Conservation (phyloP, 2,329 filamentous ascomycete species). For the Elsinoe fawcettii region DNA sequence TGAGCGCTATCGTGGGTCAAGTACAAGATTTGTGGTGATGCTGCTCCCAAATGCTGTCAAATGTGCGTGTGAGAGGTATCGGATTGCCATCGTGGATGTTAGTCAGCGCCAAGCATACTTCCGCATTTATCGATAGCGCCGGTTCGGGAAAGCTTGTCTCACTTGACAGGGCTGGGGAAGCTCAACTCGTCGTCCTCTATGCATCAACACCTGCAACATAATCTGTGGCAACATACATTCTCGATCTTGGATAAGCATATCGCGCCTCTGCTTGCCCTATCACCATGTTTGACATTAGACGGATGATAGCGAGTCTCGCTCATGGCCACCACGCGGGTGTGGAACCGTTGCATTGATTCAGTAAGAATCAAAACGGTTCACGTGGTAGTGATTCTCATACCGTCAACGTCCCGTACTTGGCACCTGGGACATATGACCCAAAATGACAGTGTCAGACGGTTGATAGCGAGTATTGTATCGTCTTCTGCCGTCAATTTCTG, state of each 20-base stretch:
- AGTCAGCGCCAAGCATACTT: conserved; percentile 6
- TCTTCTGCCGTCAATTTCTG: not conserved
- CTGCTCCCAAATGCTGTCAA: no score
- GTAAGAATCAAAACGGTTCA: conserved; percentile 7
- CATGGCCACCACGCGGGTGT: not conserved
- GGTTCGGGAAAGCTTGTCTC: not conserved
- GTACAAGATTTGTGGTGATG: no score
- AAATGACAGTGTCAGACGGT: not conserved
- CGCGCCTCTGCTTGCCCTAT: not conserved
- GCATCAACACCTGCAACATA: not conserved
- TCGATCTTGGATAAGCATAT: not conserved
- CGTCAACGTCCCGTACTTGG: conserved; percentile 10
- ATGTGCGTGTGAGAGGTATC: no score
- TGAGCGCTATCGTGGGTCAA: no score
- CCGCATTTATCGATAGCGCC: not conserved
- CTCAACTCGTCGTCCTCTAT: not conserved
- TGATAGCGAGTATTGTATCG: not conserved
- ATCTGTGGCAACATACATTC: no score
- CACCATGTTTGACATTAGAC: not conserved
- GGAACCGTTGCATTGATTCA: conserved; percentile 3
- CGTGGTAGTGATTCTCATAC: not conserved
- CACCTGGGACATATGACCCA: not conserved
- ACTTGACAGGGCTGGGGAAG: conserved; percentile 4
- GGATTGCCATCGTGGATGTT: not conserved
- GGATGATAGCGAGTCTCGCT: not conserved